Conservation (phyloP, 495 filamentous ascomycete species). For the Trichoderma reesei region DNA sequence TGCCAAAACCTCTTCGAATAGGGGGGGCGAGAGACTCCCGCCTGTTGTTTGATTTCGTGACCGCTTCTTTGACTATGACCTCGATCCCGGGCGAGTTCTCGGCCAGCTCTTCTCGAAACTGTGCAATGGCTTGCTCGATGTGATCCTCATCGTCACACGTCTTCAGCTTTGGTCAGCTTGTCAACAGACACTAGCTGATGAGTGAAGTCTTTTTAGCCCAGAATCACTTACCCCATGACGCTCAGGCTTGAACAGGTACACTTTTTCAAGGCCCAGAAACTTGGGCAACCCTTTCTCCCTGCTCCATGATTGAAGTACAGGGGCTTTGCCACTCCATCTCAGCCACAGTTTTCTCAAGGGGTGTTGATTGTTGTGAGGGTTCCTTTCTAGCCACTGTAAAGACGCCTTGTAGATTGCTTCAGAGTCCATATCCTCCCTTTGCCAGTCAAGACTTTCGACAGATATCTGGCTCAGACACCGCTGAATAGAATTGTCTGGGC, state of each 20-base stretch:
- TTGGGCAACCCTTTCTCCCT: constrained; percentile 12
- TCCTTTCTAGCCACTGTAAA: not conserved
- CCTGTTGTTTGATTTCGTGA: too few relatives aligned
- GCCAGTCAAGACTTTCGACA: constrained; percentile 8
- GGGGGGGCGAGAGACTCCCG: too few relatives aligned
- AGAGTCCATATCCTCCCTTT: not conserved
- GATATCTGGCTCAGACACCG: not conserved
- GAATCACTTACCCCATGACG: not conserved
- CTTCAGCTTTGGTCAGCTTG: not conserved
- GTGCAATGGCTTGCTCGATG: too few relatives aligned
- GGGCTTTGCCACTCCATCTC: constrained; percentile 21
- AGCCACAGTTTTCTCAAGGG: constrained; percentile 14
- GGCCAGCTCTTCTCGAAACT: too few relatives aligned
- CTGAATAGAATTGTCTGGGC: not conserved
- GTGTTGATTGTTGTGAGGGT: not conserved
- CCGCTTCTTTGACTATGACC: too few relatives aligned
- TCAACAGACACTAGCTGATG: not conserved
- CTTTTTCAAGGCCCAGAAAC: constrained; percentile 12
- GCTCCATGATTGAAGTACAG: constrained; percentile 20
- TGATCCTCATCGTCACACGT: too few relatives aligned
- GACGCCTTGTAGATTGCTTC: not conserved
- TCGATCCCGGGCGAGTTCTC: too few relatives aligned
- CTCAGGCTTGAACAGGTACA: constrained; percentile 15
- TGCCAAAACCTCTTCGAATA: too few relatives aligned
- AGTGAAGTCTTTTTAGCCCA: not conserved